Evolutionary conservation across 1,139 yeast species (phyloP).

Genomic region (Geotrichum siamense): DNA sequence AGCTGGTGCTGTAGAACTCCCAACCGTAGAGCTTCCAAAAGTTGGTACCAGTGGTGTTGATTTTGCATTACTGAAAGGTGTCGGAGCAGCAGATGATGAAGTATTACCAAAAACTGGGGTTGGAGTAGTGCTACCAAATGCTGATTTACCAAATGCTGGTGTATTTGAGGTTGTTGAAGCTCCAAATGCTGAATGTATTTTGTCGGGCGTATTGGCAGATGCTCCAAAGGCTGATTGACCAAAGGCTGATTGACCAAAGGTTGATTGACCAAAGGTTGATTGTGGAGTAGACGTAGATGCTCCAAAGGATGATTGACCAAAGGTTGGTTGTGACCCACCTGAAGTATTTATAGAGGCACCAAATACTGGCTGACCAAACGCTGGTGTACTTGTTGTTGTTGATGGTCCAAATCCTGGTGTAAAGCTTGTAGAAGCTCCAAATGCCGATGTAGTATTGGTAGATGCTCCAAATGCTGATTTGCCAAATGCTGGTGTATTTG

Average conservation of each 20-base stretch:
- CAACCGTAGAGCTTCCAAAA: neutral
- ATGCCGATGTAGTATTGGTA: slow-evolving; percentile 17
- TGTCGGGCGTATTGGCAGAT: slow-evolving; percentile 1
- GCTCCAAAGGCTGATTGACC: neutral
- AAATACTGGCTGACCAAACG: slow-evolving; percentile 14
- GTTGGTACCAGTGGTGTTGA: neutral
- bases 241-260: neutral
- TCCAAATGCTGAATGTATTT: slow-evolving; percentile 1
- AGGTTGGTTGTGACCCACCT: slow-evolving; percentile 1
- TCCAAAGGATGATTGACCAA: neutral
- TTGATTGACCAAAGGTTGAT: neutral
- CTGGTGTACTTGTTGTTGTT: slow-evolving; percentile 19
- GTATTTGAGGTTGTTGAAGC: neutral
- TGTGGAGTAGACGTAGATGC: slow-evolving; percentile 1
- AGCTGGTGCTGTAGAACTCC: neutral
- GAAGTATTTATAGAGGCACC: neutral
- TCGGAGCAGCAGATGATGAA: neutral
- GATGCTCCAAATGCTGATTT: slow-evolving; percentile 24
- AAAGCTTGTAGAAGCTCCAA: slow-evolving; percentile 20
- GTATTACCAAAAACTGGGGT: neutral
- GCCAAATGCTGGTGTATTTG: slow-evolving; percentile 20
- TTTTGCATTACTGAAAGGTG: neutral
- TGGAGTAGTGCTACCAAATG: slow-evolving; percentile 3
- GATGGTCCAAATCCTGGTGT: slow-evolving; percentile 19
- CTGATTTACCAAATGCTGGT: slow-evolving; percentile 11